A percentile compares a stretch with the other conserved stretches of the same genome.
Evolutionary conservation across 805 yeast genomes (phyloP).

Genomic region (Candida germanica): DNA sequence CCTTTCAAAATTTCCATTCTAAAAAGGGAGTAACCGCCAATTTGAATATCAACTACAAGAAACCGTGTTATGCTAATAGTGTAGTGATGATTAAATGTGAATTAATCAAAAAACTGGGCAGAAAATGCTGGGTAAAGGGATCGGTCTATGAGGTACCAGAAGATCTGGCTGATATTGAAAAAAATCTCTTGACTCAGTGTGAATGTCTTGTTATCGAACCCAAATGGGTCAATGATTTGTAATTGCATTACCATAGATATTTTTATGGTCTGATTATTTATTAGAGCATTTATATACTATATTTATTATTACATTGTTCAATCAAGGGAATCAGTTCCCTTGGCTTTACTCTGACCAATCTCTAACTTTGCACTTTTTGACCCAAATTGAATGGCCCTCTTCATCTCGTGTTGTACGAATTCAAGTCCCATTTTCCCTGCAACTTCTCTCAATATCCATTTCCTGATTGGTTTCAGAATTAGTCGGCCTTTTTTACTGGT

Average conservation of each 20-base stretch:
- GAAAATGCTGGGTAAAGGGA: constrained; percentile 41
- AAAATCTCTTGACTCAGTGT: constrained; percentile 28
- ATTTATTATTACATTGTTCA: constrained; percentile 3
- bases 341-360: constrained; percentile 67
- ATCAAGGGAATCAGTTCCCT: constrained; percentile 59
- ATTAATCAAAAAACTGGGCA: constrained; percentile 28
- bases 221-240: constrained; percentile 33
- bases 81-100: constrained; percentile 34
- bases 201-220: constrained; percentile 43
- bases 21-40: constrained; percentile 44
- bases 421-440: constrained; percentile 49
- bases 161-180: constrained; percentile 14
- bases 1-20: constrained; percentile 38
- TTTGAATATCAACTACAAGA: constrained; percentile 37
- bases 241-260: too few species aligned
- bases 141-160: constrained; percentile 21
- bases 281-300: constrained; percentile 3
- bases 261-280: constrained; percentile 6
- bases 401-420: constrained; percentile 68
- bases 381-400: constrained; percentile 96
- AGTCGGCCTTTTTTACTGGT: constrained; percentile 25
- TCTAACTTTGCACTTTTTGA: constrained; percentile 94
- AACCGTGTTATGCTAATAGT: constrained; percentile 33
- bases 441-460: constrained; percentile 57
- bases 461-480: constrained; percentile 32